A percentile compares a stretch with the other conserved stretches of the same genome.
phyloP scores from a whole-genome alignment of 2,329 filamentous ascomycete species.

The Orbilia ellipsospora region DNA sequence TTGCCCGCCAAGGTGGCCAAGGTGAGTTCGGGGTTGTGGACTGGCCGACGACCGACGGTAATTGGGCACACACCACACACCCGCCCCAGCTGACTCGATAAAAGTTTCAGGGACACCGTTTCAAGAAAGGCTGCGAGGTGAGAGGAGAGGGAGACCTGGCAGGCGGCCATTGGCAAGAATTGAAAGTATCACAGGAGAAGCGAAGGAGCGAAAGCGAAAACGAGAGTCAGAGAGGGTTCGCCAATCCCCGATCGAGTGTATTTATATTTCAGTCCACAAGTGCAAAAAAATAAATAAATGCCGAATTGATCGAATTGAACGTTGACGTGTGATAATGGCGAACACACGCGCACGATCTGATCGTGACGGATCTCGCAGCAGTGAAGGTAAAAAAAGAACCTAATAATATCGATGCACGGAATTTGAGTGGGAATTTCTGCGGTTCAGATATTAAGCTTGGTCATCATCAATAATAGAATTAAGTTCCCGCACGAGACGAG shows the following conservation, averaged over 20 bases:
- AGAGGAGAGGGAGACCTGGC: neutral
- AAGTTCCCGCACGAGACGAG: slow-evolving; percentile 37
- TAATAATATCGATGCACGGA: slow-evolving; percentile 7
- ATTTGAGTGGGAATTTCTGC: neutral
- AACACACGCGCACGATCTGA: slow-evolving; percentile 5
- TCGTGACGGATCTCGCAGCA: slow-evolving; percentile 7
- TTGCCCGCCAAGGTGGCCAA: neutral
- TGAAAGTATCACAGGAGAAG: neutral
- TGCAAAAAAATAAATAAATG: no score
- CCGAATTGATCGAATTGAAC: neutral
- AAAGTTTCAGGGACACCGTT: slow-evolving; percentile 24
- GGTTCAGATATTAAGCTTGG: no score
- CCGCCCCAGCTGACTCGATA: neutral
- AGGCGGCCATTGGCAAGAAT: slow-evolving; percentile 1
- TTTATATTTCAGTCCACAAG: neutral
- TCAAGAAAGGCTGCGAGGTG: neutral
- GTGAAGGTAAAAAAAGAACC: slow-evolving; percentile 1
- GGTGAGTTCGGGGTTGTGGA: slow-evolving; percentile 1
- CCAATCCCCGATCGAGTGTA: no score
- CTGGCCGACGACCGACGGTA: slow-evolving; percentile 36
- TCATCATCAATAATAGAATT: neutral
- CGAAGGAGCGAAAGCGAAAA: neutral
- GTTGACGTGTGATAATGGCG: slow-evolving; percentile 1
- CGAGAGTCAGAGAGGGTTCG: neutral
- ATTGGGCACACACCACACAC: neutral